Base-by-base conservation (phyloP, 345 rosid species). In the Raphanus sativus region DNA sequence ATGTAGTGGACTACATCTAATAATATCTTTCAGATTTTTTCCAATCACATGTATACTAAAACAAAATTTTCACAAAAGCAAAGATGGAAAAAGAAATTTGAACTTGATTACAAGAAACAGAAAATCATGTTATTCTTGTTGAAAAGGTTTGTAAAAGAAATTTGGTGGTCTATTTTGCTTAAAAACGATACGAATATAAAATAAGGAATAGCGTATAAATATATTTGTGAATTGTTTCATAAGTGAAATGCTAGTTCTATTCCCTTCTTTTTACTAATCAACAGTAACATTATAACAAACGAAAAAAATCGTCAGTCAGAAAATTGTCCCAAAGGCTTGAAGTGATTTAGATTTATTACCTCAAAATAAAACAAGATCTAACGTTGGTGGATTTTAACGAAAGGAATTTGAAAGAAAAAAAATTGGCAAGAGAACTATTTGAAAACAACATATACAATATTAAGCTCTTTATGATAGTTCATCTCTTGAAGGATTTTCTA, bases 1-100 rank as follows among this genome's bases (percentile, higher is more conserved):
- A 40, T 71, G 11, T 56, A 55, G 81, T 77, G 76, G 81, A 64
- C 21, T 42, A 65, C 54, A 65, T 71, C 71, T 65, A 65, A 65
- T 40, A 62, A 6, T 40, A 65, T 71, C 80, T 64, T 64, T 65
- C 8, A 63, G 21, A 11, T 2, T 62, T 76, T 8, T 8, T 30
- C 12, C 11, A 16, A 2, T 60, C 38, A 30, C 26, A 7, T 24
- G 61, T 59, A 24, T 16, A 28, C 62, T 6, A 17, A 17, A 42
- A 59, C 66, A 56, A 21, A 61, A 30, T 15, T 40, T 32, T 8
- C 42, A 42, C 26, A 8, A 29, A 15, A 40, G 10, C 2, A 32
- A 32, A 29, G 5, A 61, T 6, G 29, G 16, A 4, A 59, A 34
- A 38, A 71, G 8, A 52, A 16, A 60, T 50, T 50, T 50, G 60